Percentiles rank a stretch among this genome's conserved stretches.
Evolutionary conservation across 2,329 filamentous ascomycete species (phyloP).

Genomic region (Xenoacremonium recifei): DNA sequence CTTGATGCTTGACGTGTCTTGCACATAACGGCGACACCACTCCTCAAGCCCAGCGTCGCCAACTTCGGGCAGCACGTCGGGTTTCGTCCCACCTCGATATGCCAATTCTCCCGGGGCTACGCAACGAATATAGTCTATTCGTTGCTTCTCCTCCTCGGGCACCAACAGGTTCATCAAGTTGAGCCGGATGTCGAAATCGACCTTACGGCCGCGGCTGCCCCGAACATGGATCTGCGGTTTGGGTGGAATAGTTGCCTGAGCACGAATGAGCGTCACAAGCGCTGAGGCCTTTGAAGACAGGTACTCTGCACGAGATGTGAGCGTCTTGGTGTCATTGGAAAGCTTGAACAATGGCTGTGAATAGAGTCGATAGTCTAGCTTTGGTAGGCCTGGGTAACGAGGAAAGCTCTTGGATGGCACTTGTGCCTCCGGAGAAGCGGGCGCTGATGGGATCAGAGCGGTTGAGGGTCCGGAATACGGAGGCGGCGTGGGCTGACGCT

Average conservation of each 20-base stretch:
- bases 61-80: conserved; percentile 42
- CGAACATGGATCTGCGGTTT: conserved; percentile 52
- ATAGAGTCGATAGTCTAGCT: conserved; percentile 52
- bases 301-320: conserved; percentile 47
- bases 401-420: conserved; percentile 20
- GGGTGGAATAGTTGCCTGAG: conserved; percentile 51
- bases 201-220: conserved; percentile 41
- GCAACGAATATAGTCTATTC: conserved; percentile 54
- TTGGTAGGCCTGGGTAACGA: conserved; percentile 46
- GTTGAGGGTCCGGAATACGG: conserved; percentile 23
- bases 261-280: conserved; percentile 45
- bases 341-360: conserved; percentile 50
- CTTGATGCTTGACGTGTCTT: conserved; percentile 44
- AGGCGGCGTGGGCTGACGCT: conserved; percentile 13
- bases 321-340: conserved; percentile 45
- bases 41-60: conserved; percentile 44
- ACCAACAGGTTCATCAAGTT: conserved; percentile 55
- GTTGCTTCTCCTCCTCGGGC: conserved; percentile 40
- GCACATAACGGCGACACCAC: conserved; percentile 48
- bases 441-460: not conserved
- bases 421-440: conserved; percentile 3
- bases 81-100: conserved; percentile 45
- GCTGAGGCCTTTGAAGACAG: conserved; percentile 45
- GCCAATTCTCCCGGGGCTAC: conserved; percentile 49
- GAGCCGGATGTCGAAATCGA: conserved; percentile 54